phyloP scores from a whole-genome alignment of 2,329 filamentous ascomycete genomes.

The Didymellaceae sp. region DNA sequence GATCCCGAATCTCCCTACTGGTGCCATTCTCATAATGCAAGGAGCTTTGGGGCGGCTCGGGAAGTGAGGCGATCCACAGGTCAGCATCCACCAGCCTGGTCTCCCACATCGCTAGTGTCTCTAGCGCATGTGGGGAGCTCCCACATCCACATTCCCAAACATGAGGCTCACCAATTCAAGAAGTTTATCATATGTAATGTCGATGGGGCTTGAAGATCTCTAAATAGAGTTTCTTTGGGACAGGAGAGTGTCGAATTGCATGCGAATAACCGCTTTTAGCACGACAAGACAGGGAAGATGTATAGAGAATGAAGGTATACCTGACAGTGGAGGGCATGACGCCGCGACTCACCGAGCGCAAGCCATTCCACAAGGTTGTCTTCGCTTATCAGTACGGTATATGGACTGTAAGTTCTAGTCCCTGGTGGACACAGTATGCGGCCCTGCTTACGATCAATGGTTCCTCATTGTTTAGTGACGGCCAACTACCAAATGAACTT shows the following conservation, averaged over 20 bases:
- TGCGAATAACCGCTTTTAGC: too few relatives aligned
- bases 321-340: background rate
- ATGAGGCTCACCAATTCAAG: slow-evolving; percentile 4
- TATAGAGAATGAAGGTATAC: background rate
- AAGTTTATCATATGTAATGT: slow-evolving; percentile 2
- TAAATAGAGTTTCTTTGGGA: background rate
- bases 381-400: background rate
- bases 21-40: background rate
- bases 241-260: background rate
- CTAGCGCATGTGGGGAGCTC: slow-evolving; percentile 17
- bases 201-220: slow-evolving; percentile 4
- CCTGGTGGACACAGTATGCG: background rate
- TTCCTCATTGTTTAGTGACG: background rate
- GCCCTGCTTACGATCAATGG: background rate
- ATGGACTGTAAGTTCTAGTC: background rate
- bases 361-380: background rate
- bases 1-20: background rate
- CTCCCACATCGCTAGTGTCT: slow-evolving; percentile 8
- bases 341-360: slow-evolving; percentile 3
- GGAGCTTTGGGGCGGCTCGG: slow-evolving; percentile 5
- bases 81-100: background rate
- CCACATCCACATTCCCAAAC: slow-evolving; percentile 9
- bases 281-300: background rate
- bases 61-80: slow-evolving; percentile 1
- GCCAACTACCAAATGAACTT: too few relatives aligned